phyloP scores from a whole-genome alignment of 192 early-diverging fungal species.

The Gaertneriomyces semiglobifer region DNA sequence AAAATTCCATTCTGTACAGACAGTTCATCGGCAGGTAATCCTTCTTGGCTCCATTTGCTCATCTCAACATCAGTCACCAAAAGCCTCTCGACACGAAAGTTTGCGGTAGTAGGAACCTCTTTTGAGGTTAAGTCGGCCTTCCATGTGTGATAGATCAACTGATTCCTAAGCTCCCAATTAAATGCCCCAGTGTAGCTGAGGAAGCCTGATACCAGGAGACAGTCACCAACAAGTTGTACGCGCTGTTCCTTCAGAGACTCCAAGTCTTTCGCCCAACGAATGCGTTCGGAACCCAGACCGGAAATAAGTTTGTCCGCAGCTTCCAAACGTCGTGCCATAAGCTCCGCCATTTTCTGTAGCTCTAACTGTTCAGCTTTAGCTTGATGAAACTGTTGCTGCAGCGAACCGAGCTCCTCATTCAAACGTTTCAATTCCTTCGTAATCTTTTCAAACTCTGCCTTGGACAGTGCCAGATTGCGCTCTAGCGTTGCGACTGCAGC shows the following conservation, averaged over 20 bases:
- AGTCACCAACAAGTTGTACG: conserved; percentile 55
- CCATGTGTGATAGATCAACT: conserved; percentile 59
- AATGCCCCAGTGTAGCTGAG: conserved; percentile 61
- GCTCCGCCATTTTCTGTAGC: conserved; percentile 59
- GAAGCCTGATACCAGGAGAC: conserved; percentile 58
- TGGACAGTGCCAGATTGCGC: conserved; percentile 56
- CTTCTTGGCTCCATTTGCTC: conserved; percentile 57
- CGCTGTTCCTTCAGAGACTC: conserved; percentile 53
- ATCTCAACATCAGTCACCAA: conserved; percentile 58
- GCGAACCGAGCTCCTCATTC: conserved; percentile 46
- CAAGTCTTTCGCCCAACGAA: conserved; percentile 59
- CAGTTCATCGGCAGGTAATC: conserved; percentile 59
- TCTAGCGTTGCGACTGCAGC: conserved; percentile 55
- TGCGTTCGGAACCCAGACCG: conserved; percentile 56
- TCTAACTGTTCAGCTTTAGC: conserved; percentile 61
- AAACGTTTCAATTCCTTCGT: conserved; percentile 53
- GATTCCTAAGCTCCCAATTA: conserved; percentile 60
- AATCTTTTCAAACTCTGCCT: conserved; percentile 58
- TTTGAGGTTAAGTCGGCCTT: conserved; percentile 43
- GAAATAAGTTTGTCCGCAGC: conserved; percentile 63
- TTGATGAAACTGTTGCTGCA: conserved; percentile 56
- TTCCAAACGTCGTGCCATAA: conserved; percentile 60
- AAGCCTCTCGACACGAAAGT: conserved; percentile 51
- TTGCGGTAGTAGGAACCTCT: conserved; percentile 44
- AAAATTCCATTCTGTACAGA: conserved; percentile 64